Base-by-base conservation (phyloP, 2,329 filamentous ascomycete species). In the Fusarium redolens region DNA sequence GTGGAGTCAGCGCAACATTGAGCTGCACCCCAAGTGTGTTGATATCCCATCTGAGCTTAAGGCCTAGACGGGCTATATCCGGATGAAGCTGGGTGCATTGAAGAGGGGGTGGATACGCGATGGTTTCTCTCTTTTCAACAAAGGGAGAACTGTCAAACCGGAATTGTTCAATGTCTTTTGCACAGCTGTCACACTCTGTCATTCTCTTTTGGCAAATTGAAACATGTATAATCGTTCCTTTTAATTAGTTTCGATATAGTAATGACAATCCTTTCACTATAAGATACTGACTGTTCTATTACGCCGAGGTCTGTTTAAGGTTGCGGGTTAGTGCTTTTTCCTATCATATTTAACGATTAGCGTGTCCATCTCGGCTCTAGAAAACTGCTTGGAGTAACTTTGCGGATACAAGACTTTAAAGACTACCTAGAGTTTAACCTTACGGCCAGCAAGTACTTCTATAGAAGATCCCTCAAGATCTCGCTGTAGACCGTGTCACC, bases 1-100 rank as follows among this genome's bases (percentile, higher is more conserved):
- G 56, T 60, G 56, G 35, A 60, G 56, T 28, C 56, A 60, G 44
- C 56, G 56, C 17, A 60, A 60, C 28, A 60, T 60, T 30, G 56
- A 60, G 35, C 18, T 60, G 44, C 56, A 60, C 35, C 56, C 56
- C 28, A 52, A 60, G 56, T 60, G 56, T 20, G 43, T 60, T 37
- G 56, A 60, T 17, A 60, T 60, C 20, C 44, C 56, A 8, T 12
- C 44, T 28, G 44, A 60, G 44, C 56, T 60, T 5, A 51, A 60
- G n/a, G 50, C 22, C 1, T 52, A 38, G 9, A 28, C 37, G 13
- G 13, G 9, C 3, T 7, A 15, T 52, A 12, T 12, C 30, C 15
- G 17, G 47, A 33, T 33, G 7, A n/a, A 33, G n/a, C n/a, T 50
- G 30, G 14, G 11, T 33, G 47, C 15, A 33, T 50, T 33, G 20